Evolutionary conservation across 1,139 yeast genomes (phyloP), one percentile per base, ranked within the genome.

Genomic region (Kodamaea alishanica): DNA sequence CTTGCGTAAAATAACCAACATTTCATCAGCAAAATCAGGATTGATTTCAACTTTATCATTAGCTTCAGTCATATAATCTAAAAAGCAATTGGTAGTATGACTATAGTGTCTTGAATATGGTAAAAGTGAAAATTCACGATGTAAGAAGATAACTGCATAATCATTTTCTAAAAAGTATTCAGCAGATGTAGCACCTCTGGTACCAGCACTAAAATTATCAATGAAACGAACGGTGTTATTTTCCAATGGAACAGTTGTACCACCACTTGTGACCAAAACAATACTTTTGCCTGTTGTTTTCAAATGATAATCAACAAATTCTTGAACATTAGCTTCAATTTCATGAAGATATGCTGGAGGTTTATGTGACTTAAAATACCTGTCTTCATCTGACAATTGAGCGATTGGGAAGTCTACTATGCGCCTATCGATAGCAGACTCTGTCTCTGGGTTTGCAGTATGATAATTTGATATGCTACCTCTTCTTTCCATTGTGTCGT

Each of bases 141-240:
- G 96, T 37, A 94, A 65, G 55, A 92, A 92, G 29, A 92, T 83
- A 32, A 92, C 98, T 5, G 96, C 94, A 55, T 92, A 92, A 1
- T 88, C 96, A 41, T 78, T 70, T 44, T 84, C 86, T 40, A 94
- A 67, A 50, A 92, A 87, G 58, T 87, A 84, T 60, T 92, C 98
- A 4, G 97, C 96, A 28, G 95, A 83, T 0, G 96, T 83, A 7
- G 98, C 95, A 40, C 98, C 98, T 61, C 99, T 77, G 1, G 97
- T 92, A 22, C 98, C 98, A 24, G 97, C 97, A 51, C 95, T 84
- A 60, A 94, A 94, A 58, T 92, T 92, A 61, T 92, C 99, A 55
- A 92, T 89, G 62, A 92, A 92, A 42, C 99, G 65, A 10, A 92
- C 98, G 0, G 98, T 94, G 55, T 94, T 92, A 62, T 89, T 89